phyloP scores from a whole-genome alignment of 345 rosid genomes.

The Hypericum androsaemum region DNA sequence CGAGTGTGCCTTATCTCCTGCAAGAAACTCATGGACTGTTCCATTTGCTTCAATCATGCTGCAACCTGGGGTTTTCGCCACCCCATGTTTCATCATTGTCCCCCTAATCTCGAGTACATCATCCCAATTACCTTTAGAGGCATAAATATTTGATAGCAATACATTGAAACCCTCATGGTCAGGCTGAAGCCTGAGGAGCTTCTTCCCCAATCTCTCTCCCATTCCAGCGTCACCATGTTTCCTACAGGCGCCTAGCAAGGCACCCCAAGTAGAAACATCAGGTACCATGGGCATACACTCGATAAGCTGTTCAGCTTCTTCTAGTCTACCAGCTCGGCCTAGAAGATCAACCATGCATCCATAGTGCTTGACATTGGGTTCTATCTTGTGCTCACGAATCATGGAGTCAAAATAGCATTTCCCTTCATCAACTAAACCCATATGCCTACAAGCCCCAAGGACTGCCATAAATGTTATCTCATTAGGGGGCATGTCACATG shows the following conservation, averaged over 20 bases:
- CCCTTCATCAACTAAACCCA: conserved; percentile 53
- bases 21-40: conserved; percentile 37
- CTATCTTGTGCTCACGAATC: conserved; percentile 33
- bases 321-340: conserved; percentile 53
- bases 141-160: conserved; percentile 45
- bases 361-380: conserved; percentile 56
- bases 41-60: conserved; percentile 50
- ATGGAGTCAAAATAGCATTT: conserved; percentile 33
- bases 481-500: conserved; percentile 28
- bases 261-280: conserved; percentile 63
- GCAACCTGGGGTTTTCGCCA: conserved; percentile 49
- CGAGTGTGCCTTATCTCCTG: conserved; percentile 39
- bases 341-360: conserved; percentile 76
- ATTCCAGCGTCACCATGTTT: conserved; percentile 35
- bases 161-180: conserved; percentile 53
- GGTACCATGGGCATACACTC: conserved; percentile 49
- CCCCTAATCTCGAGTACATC: conserved; percentile 38
- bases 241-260: conserved; percentile 53
- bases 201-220: conserved; percentile 54
- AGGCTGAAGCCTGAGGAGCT: conserved; percentile 49
- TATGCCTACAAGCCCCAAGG: conserved; percentile 55
- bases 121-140: conserved; percentile 49
- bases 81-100: conserved; percentile 33
- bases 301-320: conserved; percentile 55
- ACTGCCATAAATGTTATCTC: conserved; percentile 45